Base-by-base conservation (phyloP, 192 early-diverging fungal species). In the Podila horticola region DNA sequence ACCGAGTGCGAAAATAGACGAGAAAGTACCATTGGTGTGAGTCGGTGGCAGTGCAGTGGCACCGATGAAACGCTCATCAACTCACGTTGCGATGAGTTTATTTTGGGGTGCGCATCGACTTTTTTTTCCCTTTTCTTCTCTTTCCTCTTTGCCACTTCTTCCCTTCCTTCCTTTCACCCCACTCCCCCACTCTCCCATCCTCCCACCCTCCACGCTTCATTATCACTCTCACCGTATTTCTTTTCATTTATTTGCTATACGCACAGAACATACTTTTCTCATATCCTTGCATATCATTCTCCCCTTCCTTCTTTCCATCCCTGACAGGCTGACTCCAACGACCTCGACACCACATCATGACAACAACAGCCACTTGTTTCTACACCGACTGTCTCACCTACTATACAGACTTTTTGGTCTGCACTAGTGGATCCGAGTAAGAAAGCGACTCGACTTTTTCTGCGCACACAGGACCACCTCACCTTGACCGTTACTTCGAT, bases 351-450 rank as follows among this genome's bases (percentile, higher is more conserved):
- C 38, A 8, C 30, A 67, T 31, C 30, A 67, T 67, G 66, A 11
- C 48, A 55, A 11, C 48, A 55, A 4, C 52, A 17, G 50, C 50
- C 1, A 19, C 66, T 2, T 74, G 73, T 30, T 5, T 63, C 38
- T 13, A 36, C 41, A 70, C 52, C 10, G 67, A 69, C 51, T 76
- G 74, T 28, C 22, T 28, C 45, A 41, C 12, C 52, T 76, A 57
- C 29, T 64, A 65, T 20, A 62, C 17, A 0, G 28, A 41, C 74
- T 60, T 51, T 64, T 24, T 1, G 22, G 51, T 38, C 57, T 74
- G 72, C 20, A 67, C 64, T 5, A 31, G 50, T 24, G 15, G 36
- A 33, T 4, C 57, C 4, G 4, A 17, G 72, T 74, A 66, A 58
- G 24, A 26, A 0, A 22, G 19, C 30, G 17, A 19, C 28, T n/a